These are phyloP conservation scores for Fraxinus latifolia DNA, from an alignment of 305 asterid species.

Conservation along the genomic window DNA sequence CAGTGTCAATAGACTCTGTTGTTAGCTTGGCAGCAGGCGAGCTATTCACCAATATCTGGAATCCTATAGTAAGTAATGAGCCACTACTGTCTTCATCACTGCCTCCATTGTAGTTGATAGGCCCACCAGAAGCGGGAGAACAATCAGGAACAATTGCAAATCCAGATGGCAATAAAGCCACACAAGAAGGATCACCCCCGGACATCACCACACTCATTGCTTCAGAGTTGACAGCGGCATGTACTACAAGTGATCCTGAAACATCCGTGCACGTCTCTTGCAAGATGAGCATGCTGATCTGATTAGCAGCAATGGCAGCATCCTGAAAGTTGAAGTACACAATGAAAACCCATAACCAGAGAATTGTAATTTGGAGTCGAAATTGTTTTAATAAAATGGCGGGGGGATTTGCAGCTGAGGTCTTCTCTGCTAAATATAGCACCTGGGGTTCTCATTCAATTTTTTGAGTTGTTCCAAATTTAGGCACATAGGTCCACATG, in stretches of 20 bases:
- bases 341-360: background rate
- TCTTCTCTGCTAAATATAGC: background rate
- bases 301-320: background rate
- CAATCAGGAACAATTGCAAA: conserved; percentile 64
- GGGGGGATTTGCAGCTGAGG: background rate
- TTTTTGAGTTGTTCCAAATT: background rate
- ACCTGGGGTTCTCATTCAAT: background rate
- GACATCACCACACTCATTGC: conserved; percentile 48
- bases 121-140: conserved; percentile 24
- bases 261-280: conserved; percentile 60
- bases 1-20: conserved; percentile 57
- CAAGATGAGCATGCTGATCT: conserved; percentile 40
- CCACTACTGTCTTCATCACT: conserved; percentile 31
- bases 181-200: conserved; percentile 58
- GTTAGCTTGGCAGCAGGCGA: conserved; percentile 56
- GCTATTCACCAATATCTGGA: conserved; percentile 60
- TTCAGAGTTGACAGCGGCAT: conserved; percentile 48
- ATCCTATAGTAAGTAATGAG: conserved; percentile 64
- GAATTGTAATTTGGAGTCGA: background rate
- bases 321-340: conserved; percentile 38
- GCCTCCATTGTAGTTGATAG: background rate
- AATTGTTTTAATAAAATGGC: background rate
- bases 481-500: background rate
- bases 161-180: conserved; percentile 69
- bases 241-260: conserved; percentile 59